Conservation (phyloP, 139 green algal genomes). For the Chlamydomonas urium region DNA sequence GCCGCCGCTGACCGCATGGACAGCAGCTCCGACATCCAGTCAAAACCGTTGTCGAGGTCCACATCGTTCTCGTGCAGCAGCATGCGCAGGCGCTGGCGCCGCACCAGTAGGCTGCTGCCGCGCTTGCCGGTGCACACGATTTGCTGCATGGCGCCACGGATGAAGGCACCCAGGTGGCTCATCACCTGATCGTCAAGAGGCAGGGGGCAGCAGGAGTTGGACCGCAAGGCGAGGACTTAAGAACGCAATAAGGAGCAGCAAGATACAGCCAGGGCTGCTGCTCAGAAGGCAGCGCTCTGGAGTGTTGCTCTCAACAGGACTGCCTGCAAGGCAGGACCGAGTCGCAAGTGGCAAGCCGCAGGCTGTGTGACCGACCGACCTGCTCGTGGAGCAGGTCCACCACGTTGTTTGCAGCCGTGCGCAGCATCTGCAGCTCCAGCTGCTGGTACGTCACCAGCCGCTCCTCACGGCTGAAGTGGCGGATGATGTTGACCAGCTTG, state of each 20-base stretch:
- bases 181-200: too few species aligned
- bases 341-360: too few species aligned
- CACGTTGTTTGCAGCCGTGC: slow-evolving; percentile 37
- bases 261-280: too few species aligned
- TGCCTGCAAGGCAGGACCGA: too few species aligned
- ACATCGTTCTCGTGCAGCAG: background rate
- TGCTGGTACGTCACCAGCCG: slow-evolving; percentile 34
- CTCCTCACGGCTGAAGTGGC: slow-evolving; percentile 25
- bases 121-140: background rate
- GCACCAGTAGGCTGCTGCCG: background rate
- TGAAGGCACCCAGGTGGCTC: slow-evolving; percentile 6
- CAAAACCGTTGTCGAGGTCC: background rate
- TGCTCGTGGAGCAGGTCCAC: slow-evolving; percentile 15
- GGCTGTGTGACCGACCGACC: too few species aligned
- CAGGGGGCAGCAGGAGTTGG: too few species aligned
- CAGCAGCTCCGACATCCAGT: slow-evolving; percentile 32
- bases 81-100: slow-evolving; percentile 9
- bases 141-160: slow-evolving; percentile 10
- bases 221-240: too few species aligned
- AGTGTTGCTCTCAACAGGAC: too few species aligned
- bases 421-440: slow-evolving; percentile 66
- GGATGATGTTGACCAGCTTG: slow-evolving; percentile 6
- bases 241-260: too few species aligned
- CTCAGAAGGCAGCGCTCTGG: too few species aligned
- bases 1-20: background rate